Evolutionary conservation across 345 rosid species (phyloP).

Genomic region (Eucalyptus curtisii): DNA sequence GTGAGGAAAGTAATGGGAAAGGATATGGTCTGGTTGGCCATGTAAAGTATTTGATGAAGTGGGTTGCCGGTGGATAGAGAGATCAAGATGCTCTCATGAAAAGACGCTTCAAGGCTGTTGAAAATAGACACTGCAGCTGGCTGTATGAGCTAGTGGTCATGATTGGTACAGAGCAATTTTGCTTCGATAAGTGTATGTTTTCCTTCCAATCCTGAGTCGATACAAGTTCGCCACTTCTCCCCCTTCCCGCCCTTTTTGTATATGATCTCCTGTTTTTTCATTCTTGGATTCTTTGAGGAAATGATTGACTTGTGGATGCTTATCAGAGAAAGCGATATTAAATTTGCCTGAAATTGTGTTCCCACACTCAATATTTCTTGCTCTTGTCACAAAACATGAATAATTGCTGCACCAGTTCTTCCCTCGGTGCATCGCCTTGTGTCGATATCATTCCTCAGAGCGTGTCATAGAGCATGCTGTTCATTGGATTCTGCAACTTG

Average conservation of each 20-base stretch:
- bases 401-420: neutral
- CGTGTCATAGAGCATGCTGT: neutral
- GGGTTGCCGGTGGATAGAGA: neutral
- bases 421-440: neutral
- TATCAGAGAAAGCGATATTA: neutral
- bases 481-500: neutral
- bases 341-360: neutral
- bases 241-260: neutral
- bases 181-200: neutral
- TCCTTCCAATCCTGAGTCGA: neutral
- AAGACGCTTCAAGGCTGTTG: neutral
- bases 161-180: neutral
- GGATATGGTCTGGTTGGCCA: neutral
- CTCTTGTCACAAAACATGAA: neutral
- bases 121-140: neutral
- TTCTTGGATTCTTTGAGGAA: neutral
- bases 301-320: neutral
- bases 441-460: neutral
- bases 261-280: neutral
- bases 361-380: neutral
- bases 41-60: neutral
- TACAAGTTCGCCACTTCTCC: neutral
- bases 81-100: neutral
- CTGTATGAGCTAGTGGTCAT: neutral
- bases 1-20: slow-evolving; percentile 4